phyloP scores from a whole-genome alignment of 108 stramenopile species.

The Pseudonitzschia delicatissima region DNA sequence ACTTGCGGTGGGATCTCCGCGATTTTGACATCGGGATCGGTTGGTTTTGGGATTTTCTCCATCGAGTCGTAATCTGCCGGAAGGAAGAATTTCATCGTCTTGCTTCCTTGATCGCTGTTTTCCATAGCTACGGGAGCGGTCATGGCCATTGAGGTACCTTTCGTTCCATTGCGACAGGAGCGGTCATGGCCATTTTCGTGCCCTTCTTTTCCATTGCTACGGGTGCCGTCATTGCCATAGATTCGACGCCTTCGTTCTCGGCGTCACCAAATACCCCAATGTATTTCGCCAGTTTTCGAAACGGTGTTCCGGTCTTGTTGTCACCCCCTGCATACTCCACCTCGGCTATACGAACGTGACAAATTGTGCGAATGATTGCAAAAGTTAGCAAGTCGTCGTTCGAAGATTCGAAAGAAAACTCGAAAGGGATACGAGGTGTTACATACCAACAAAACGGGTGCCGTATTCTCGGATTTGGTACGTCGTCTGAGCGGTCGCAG shows the following conservation, averaged over 20 bases:
- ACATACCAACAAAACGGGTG: constrained; percentile 44
- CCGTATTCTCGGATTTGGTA: constrained; percentile 76
- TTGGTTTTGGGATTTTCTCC: constrained; percentile 78
- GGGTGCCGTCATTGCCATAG: constrained; percentile 85
- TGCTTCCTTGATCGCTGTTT: constrained; percentile 26
- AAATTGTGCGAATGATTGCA: too few species aligned
- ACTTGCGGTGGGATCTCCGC: constrained; percentile 54
- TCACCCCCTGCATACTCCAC: constrained; percentile 26
- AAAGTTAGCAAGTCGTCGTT: not conserved
- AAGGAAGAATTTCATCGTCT: constrained; percentile 83
- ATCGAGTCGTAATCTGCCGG: constrained; percentile 70
- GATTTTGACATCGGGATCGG: constrained; percentile 64
- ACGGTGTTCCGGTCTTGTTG: constrained; percentile 40
- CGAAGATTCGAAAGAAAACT: not conserved
- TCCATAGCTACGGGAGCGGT: constrained; percentile 74
- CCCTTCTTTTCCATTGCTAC: constrained; percentile 46
- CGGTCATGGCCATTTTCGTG: constrained; percentile 69
- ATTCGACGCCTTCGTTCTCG: constrained; percentile 55
- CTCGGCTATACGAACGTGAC: constrained; percentile 16
- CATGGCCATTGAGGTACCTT: constrained; percentile 56
- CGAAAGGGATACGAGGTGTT: not conserved
- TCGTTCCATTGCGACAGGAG: constrained; percentile 60
- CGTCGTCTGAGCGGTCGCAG: constrained; percentile 30
- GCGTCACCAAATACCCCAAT: constrained; percentile 84
- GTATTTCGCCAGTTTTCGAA: constrained; percentile 64